Base-by-base conservation (phyloP, 2,329 filamentous ascomycete species). In the Fusarium sp. region DNA sequence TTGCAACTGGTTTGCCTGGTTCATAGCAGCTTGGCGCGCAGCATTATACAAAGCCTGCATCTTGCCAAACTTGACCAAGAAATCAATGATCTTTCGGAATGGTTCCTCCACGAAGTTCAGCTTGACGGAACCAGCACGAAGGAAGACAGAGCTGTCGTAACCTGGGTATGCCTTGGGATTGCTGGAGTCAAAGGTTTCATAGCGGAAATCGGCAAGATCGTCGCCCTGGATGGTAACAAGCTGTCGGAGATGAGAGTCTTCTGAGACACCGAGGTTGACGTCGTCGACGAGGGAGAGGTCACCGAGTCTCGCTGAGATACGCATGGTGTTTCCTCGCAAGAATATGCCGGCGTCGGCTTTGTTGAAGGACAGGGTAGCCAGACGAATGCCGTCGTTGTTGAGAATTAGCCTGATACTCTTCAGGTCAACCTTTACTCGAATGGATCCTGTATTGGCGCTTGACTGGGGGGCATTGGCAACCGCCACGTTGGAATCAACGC, bases 11-110 rank as follows among this genome's bases (percentile, higher is more conserved):
- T 87, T 96, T 9, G 95, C 96, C 75, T 97, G 93, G 61, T 91
- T 94, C 35, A 95, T 92, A 3, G 96, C 95, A 35, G 94, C 96
- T 76, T 97, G 92, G 31, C 96, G 88, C 11, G 96, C 95, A 38
- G 95, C 94, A 73, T 99, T 99, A 81, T 97, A 99, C 49, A 99
- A 91, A 22, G 95, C 94, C 77, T 99, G 95, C 95, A 99, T 99
- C 78, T 96, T 97, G 59, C 96, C 95, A 75, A 99, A 99, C 72
- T 99, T 99, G 75, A 99, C 93, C 39, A 96, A 82, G 76, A 99
- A 99, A 67, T 96, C 92, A 76, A 99, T 92, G 64, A 99, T 98
- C 78, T 98, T 98, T 48, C 95, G 88, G 81, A 98, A 97, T 0
- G 95, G 95, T 75, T 99, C 96, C 61, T 97, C 94, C 5, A 98